Evolutionary conservation across 2,329 filamentous ascomycete genomes (phyloP).

Genomic region (Beauveria varroae): DNA sequence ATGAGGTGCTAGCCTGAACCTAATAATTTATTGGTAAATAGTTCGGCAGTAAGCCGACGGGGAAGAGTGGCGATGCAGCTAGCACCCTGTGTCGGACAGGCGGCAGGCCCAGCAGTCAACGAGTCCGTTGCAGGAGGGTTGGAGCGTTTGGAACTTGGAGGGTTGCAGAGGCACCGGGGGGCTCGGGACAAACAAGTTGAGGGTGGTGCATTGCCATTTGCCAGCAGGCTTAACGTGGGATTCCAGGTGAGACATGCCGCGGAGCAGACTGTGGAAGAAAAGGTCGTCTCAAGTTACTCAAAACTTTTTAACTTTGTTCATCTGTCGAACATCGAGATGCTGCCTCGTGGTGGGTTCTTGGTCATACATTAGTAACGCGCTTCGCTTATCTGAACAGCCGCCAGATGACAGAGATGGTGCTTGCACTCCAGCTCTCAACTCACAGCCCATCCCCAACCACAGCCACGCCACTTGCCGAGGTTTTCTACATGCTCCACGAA

Average conservation of each 20-base stretch:
- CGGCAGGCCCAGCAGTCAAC: neutral
- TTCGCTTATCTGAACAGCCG: neutral
- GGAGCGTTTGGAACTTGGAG: neutral
- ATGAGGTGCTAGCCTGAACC: neutral
- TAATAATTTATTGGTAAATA: neutral
- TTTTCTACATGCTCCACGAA: neutral
- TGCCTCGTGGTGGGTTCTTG: neutral
- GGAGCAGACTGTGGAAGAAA: no score
- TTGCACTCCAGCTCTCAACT: neutral
- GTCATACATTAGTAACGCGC: neutral
- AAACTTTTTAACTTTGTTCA: no score
- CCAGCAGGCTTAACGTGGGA: neutral
- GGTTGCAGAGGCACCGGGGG: neutral
- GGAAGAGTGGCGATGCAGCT: neutral
- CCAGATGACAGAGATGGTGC: neutral
- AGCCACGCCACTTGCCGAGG: neutral
- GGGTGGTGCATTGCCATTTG: neutral
- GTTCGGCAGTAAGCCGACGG: slow-evolving; percentile 1
- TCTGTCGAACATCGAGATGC: no score
- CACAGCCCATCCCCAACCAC: neutral
- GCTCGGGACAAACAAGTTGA: neutral
- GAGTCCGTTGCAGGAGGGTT: neutral
- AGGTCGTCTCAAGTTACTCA: no score
- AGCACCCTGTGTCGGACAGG: neutral
- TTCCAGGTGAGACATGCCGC: no score